Percentiles rank a stretch among this genome's conserved stretches.
Evolutionary conservation across 2,329 filamentous ascomycete genomes (phyloP).

Genomic region (Dichotomopilus funicola): DNA sequence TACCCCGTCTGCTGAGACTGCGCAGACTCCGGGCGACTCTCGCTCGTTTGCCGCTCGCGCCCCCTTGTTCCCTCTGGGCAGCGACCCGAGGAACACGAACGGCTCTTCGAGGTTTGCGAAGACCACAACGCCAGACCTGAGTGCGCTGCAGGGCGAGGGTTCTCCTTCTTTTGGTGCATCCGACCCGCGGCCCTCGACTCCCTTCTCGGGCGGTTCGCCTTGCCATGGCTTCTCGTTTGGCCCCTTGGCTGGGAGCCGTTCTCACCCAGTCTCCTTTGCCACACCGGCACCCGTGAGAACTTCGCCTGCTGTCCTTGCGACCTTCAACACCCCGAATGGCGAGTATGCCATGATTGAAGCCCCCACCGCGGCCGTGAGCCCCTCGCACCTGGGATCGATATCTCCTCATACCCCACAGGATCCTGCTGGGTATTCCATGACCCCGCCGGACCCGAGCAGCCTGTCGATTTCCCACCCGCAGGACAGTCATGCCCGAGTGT

Average conservation of each 20-base stretch:
- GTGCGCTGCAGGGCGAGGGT: slow-evolving; percentile 7
- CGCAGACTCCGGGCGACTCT: slow-evolving; percentile 14
- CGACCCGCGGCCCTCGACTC: slow-evolving; percentile 14
- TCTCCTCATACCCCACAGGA: slow-evolving; percentile 78
- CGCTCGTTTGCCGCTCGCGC: slow-evolving; percentile 16
- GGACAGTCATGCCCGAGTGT: slow-evolving; percentile 27
- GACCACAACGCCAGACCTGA: slow-evolving; percentile 2
- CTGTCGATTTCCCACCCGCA: slow-evolving; percentile 68
- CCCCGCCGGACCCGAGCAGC: slow-evolving; percentile 72
- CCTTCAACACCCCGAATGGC: slow-evolving; percentile 28
- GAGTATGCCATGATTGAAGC: slow-evolving; percentile 47
- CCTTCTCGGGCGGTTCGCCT: slow-evolving; percentile 12
- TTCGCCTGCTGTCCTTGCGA: slow-evolving; percentile 19
- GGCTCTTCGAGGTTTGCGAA: slow-evolving; percentile 6
- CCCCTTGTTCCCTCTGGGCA: slow-evolving; percentile 15
- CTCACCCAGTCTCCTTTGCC: slow-evolving; percentile 24
- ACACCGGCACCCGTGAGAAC: slow-evolving; percentile 31
- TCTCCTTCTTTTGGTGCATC: slow-evolving; percentile 18
- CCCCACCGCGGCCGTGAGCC: slow-evolving; percentile 52
- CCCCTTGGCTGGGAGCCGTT: slow-evolving; percentile 11
- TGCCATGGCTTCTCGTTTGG: slow-evolving; percentile 15
- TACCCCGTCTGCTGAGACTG: slow-evolving; percentile 10
- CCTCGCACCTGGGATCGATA: slow-evolving; percentile 43
- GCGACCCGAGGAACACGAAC: slow-evolving; percentile 6
- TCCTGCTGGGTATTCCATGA: slow-evolving; percentile 57